Conservation (phyloP, 257 asterid genomes). For the Solanum okadae region DNA sequence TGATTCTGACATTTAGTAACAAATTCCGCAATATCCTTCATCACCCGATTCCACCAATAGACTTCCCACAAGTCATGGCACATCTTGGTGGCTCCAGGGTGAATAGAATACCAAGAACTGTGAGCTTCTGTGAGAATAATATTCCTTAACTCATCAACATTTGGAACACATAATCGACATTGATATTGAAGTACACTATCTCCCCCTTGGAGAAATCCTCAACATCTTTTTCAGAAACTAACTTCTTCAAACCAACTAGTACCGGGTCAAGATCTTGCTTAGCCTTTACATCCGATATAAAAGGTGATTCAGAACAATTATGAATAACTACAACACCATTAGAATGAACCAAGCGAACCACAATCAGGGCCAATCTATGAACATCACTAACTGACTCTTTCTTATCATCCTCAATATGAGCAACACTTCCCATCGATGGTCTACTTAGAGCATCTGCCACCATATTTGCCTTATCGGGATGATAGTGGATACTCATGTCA, state of each 20-base stretch:
- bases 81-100: background rate
- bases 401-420: background rate
- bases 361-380: background rate
- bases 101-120: background rate
- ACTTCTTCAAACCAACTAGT: background rate
- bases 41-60: background rate
- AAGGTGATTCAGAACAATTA: background rate
- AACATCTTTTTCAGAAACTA: background rate
- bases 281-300: background rate
- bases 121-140: background rate
- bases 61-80: background rate
- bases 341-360: background rate
- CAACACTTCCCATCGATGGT: background rate
- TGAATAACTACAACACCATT: background rate
- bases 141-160: background rate
- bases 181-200: background rate
- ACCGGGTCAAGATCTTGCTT: background rate
- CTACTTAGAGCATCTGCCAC: background rate
- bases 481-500: no score
- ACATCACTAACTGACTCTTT: no score
- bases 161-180: background rate
- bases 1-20: background rate
- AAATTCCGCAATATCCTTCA: no score
- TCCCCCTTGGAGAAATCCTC: background rate
- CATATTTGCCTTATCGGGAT: background rate